Conservation (phyloP, 306 rosid species). For the Bauhinia variegata region DNA sequence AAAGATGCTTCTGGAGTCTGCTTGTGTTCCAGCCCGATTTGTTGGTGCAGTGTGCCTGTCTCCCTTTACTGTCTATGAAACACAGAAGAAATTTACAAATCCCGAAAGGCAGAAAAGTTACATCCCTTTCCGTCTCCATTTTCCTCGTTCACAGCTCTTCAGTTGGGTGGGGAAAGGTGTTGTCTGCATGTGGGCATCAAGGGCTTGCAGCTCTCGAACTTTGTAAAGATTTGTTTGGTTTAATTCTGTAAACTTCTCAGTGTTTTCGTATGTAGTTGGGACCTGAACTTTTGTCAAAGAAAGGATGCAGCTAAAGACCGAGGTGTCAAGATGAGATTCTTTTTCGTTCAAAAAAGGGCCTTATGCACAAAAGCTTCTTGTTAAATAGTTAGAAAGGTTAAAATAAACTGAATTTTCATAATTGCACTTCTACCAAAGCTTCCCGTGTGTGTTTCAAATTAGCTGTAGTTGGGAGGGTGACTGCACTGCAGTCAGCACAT, state of each 20-base stretch:
- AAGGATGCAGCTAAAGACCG: too few relatives aligned
- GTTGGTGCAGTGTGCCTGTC: conserved; percentile 17
- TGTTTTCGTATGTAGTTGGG: neutral
- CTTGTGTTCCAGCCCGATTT: neutral
- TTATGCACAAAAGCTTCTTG: too few relatives aligned
- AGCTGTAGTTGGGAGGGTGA: too few relatives aligned
- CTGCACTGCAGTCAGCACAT: too few relatives aligned
- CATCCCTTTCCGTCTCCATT: conserved; percentile 9
- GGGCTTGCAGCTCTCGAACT: conserved; percentile 18
- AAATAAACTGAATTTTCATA: too few relatives aligned
- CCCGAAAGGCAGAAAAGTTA: conserved; percentile 28
- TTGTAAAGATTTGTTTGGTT: neutral
- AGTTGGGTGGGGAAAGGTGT: conserved; percentile 7
- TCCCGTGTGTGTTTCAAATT: too few relatives aligned
- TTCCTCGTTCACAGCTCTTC: conserved; percentile 8
- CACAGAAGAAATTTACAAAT: conserved; percentile 40
- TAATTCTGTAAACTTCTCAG: conserved; percentile 11
- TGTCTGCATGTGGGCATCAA: conserved; percentile 33
- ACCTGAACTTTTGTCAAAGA: neutral
- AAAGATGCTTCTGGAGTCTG: conserved; percentile 13
- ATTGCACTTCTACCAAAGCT: too few relatives aligned
- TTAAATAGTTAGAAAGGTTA: too few relatives aligned
- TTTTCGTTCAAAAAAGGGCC: too few relatives aligned
- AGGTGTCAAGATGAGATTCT: too few relatives aligned
- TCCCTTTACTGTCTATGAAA: too few relatives aligned